Base-by-base conservation (phyloP, 176 grass and related monocot genomes). In the Triticum urartu region DNA sequence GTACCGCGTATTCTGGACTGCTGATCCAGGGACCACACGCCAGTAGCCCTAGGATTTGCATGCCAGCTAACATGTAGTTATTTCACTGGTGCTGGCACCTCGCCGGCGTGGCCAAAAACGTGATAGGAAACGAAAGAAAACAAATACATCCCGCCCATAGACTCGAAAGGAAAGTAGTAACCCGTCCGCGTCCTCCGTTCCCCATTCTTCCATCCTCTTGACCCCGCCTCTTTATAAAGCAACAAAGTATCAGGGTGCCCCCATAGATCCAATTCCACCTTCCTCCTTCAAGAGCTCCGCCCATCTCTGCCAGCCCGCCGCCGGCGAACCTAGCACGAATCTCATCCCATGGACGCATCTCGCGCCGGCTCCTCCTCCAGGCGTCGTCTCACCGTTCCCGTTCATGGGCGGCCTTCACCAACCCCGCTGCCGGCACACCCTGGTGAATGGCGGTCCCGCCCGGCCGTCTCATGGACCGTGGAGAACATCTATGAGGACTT, bases 401-500 rank as follows among this genome's bases (percentile, higher is more conserved):
- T 20, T 17, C 32, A 20, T 52, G 48, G 15, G 26, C 62, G 24
- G 48, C 14, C 48, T 52, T 52, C 48, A 52, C 1, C 48, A 21
- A 58, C 26, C 64, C 59, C 9, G 12, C 13, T 26, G 26, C 4
- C 4, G 10, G 22, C 64, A 25, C 12, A 66, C 28, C 26, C 13
- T 5, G 12, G 13, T 66, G 13, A 28, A 15, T 7, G 28, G 26
- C 13, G 26, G 0, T 3, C 26, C 13, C 13, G 28, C 15, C 28
- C 28, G 2, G 9, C 36, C 11, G 4, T 25, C 21, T 73, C 70
- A n/a, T 45, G 68, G 60, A 75, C 84, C 14, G 84, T 84, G 9
- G 87, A 84, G 68, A 43, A 69, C 9, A 92, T 92, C 74, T 85
- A 87, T 68, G 69, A 87, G 75, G 87, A 92, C 65, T 87, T 80